These are phyloP conservation scores for Pleurotus salmoneostramineus DNA, from an alignment of 768 basidiomycete species.

Conservation along the genomic window DNA sequence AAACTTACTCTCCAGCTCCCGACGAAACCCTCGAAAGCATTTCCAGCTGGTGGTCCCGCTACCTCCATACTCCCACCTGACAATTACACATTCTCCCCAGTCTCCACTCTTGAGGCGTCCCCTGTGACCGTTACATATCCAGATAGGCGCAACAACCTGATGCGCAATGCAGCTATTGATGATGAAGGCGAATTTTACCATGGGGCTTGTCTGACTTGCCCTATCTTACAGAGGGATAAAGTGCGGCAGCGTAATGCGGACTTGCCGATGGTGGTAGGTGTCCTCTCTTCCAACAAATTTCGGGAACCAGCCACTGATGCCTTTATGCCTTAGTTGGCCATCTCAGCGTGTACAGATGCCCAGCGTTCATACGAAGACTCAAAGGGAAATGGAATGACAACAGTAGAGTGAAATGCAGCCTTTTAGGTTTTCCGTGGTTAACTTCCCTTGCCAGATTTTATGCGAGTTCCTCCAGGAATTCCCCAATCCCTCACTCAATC, in stretches of 20 bases:
- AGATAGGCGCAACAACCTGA: not conserved
- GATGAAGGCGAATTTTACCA: not conserved
- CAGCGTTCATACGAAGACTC: conserved; percentile 3
- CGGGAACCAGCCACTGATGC: not conserved
- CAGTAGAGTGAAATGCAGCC: not conserved
- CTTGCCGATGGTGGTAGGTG: not conserved
- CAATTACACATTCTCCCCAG: not conserved
- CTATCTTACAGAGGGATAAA: not conserved
- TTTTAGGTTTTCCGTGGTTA: not conserved
- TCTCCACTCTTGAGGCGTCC: not conserved
- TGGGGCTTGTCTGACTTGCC: not conserved
- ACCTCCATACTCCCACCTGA: not conserved
- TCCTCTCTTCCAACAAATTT: not conserved
- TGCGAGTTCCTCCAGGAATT: not conserved
- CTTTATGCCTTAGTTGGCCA: not conserved
- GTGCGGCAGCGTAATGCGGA: not conserved
- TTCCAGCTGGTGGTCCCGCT: not conserved
- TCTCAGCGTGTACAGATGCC: not conserved
- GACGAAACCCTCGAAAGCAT: not conserved
- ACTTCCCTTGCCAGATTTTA: not conserved
- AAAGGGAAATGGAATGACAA: not conserved
- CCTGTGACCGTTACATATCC: not conserved
- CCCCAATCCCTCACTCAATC: not conserved
- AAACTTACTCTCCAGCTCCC: not conserved
- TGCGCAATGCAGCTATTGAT: not conserved